Percentiles rank a stretch among this genome's conserved stretches.
phyloP scores from a whole-genome alignment of 2,329 filamentous ascomycete genomes.

The Beauveria rudraprayagi region DNA sequence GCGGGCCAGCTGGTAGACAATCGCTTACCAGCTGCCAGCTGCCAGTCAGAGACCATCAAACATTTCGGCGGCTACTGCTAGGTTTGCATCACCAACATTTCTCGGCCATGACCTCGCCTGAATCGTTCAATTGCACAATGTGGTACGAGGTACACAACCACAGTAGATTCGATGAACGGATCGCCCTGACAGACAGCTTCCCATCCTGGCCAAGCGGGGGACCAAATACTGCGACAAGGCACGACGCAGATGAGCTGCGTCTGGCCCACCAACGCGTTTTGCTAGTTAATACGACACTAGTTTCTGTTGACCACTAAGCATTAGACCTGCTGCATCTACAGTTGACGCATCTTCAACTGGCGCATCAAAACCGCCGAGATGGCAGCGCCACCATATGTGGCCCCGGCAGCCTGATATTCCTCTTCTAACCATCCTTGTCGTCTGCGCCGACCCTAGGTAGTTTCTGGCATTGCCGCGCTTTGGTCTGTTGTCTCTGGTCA shows the following conservation, averaged over 20 bases:
- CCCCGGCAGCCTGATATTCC: not conserved
- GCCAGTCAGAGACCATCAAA: not conserved
- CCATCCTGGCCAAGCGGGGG: not conserved
- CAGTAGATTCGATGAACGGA: not conserved
- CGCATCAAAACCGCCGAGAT: constrained; percentile 1
- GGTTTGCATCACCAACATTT: not conserved
- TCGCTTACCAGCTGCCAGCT: not conserved
- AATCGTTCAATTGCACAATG: not conserved
- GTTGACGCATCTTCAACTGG: not conserved
- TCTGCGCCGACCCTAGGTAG: not conserved
- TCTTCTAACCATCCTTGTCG: not conserved
- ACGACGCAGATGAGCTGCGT: not conserved
- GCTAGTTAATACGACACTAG: constrained; percentile 4
- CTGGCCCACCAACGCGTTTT: not conserved
- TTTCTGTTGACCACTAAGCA: not conserved
- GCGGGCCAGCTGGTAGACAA: not conserved
- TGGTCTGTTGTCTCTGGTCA: not conserved
- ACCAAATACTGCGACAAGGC: not conserved
- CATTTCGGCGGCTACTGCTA: not conserved
- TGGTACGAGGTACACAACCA: not conserved
- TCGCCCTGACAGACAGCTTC: not conserved
- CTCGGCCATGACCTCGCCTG: not conserved
- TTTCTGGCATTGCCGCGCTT: not conserved
- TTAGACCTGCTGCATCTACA: not conserved
- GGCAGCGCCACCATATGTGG: not conserved